Evolutionary conservation across 352 stramenopile genomes (phyloP).

Genomic region (Achlya hypogyna): DNA sequence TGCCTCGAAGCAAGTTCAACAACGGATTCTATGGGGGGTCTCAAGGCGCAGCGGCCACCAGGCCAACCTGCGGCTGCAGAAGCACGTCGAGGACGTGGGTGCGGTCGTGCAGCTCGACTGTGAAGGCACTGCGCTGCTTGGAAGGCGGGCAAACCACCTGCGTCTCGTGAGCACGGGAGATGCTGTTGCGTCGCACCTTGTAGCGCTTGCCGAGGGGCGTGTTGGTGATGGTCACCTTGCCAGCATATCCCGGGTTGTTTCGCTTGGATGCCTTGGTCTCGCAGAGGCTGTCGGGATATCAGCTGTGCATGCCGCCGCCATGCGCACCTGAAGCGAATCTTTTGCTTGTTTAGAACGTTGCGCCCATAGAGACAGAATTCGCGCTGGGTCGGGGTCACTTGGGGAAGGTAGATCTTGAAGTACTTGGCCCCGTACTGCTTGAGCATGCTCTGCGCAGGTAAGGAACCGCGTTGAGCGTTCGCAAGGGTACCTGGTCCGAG

Average conservation of each 20-base stretch:
- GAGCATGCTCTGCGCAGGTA: conserved; percentile 27
- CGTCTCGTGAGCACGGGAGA: neutral
- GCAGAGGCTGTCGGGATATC: conserved; percentile 30
- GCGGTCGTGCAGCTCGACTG: conserved; percentile 59
- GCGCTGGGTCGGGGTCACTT: conserved; percentile 54
- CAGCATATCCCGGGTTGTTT: conserved; percentile 48
- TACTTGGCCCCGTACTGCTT: conserved; percentile 60
- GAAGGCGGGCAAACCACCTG: conserved; percentile 26
- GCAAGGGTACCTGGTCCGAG: conserved; percentile 29
- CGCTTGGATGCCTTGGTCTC: conserved; percentile 51
- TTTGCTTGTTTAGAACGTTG: conserved; percentile 62
- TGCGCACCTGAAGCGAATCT: conserved; percentile 77
- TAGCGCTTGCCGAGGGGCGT: conserved; percentile 40
- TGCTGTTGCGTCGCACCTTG: conserved; percentile 21
- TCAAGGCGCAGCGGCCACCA: neutral
- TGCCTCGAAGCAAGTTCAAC: conserved; percentile 4
- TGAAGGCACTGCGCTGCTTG: conserved; percentile 42
- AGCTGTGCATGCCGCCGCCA: too few species aligned
- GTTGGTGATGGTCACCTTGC: conserved; percentile 47
- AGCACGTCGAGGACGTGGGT: conserved; percentile 62
- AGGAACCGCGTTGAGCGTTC: neutral
- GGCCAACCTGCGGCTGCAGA: conserved; percentile 38
- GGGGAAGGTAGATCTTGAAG: conserved; percentile 65
- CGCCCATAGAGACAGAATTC: conserved; percentile 74
- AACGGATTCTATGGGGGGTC: neutral